Percentiles rank a stretch among this genome's conserved stretches.
These are phyloP conservation scores for Vitis riparia DNA, from an alignment of 164 flowering plant genomes.

Conservation along the genomic window DNA sequence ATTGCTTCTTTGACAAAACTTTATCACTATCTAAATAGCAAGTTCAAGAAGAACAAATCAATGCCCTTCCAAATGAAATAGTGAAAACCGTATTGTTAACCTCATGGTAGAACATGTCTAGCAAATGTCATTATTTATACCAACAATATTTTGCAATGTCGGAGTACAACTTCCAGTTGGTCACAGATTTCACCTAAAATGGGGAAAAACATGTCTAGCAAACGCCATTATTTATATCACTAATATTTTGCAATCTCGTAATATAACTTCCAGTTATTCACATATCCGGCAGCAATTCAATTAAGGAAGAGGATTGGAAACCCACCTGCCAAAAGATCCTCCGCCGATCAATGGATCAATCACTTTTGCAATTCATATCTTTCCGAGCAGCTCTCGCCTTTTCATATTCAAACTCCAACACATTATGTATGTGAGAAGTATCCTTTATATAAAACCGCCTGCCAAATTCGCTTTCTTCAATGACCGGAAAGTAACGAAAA, in stretches of 20 bases:
- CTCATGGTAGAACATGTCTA: too few species aligned
- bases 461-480: conserved; percentile 84
- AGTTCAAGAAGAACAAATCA: too few species aligned
- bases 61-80: too few species aligned
- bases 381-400: conserved; percentile 80
- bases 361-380: conserved; percentile 28
- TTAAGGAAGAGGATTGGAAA: neutral
- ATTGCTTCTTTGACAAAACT: too few species aligned
- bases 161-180: too few species aligned
- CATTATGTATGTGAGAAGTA: conserved; percentile 79
- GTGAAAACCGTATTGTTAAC: too few species aligned
- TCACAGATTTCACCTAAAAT: too few species aligned
- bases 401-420: conserved; percentile 88
- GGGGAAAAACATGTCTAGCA: too few species aligned
- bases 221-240: neutral
- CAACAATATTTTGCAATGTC: too few species aligned
- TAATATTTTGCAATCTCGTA: neutral
- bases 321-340: neutral
- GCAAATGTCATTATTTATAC: too few species aligned
- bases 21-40: too few species aligned
- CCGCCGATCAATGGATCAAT: conserved; percentile 16
- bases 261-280: neutral
- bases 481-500: conserved; percentile 46
- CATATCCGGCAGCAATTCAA: neutral
- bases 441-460: conserved; percentile 84